These are phyloP conservation scores for Sordariomycetes sp. DNA, from an alignment of 2,329 filamentous ascomycete species.

Conservation along the genomic window DNA sequence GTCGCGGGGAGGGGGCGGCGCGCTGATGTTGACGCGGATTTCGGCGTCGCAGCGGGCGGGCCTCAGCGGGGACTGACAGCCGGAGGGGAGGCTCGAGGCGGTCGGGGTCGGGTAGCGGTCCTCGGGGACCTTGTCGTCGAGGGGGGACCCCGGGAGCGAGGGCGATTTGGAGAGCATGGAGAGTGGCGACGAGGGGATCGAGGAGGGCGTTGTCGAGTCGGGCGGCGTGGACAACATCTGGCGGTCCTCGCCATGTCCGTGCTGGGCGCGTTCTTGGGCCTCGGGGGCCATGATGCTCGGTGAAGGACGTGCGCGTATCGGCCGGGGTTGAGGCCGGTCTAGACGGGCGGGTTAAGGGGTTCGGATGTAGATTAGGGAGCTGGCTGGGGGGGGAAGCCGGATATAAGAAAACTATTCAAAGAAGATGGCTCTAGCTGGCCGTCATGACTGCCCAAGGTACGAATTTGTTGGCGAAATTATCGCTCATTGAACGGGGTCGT, in stretches of 20 bases:
- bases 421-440: background rate
- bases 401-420: background rate
- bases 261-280: background rate
- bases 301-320: background rate
- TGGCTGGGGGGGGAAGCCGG: background rate
- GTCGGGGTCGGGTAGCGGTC: slow-evolving; percentile 40
- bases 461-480: background rate
- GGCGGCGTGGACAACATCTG: slow-evolving; percentile 11
- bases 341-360: background rate
- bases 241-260: background rate
- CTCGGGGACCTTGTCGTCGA: slow-evolving; percentile 18
- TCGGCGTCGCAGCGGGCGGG: slow-evolving; percentile 10
- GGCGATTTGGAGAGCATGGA: slow-evolving; percentile 40
- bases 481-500: background rate
- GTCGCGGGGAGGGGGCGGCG: slow-evolving; percentile 23
- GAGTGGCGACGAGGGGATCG: slow-evolving; percentile 38
- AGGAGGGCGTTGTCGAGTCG: slow-evolving; percentile 26
- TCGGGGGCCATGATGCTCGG: background rate
- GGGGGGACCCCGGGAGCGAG: slow-evolving; percentile 32
- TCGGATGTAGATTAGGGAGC: background rate
- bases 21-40: slow-evolving; percentile 14
- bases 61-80: slow-evolving; percentile 37
- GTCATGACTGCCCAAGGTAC: background rate
- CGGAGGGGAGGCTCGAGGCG: slow-evolving; percentile 21
- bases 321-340: background rate